phyloP scores from a whole-genome alignment of 2,329 filamentous ascomycete species.

The Passalora sequoiae region DNA sequence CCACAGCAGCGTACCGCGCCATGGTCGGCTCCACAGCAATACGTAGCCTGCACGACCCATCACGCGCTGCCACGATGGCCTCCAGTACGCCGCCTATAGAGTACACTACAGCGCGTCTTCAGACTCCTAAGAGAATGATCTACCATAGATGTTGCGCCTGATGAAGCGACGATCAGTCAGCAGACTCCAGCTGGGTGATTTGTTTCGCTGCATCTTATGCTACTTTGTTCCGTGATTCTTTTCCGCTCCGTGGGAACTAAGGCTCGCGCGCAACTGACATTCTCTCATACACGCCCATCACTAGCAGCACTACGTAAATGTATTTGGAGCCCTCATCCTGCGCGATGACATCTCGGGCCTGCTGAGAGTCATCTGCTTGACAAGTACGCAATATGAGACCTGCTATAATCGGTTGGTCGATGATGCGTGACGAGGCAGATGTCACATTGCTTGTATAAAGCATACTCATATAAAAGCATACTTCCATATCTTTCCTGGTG shows the following conservation, averaged over 20 bases:
- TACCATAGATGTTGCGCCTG: neutral
- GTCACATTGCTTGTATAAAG: neutral
- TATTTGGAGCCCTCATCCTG: no score
- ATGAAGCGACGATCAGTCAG: neutral
- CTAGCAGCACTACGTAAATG: neutral
- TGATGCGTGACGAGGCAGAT: neutral
- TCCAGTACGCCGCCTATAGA: neutral
- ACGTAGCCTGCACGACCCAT: neutral
- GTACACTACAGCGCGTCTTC: neutral
- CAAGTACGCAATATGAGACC: neutral
- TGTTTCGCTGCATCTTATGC: no score
- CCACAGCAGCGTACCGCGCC: neutral
- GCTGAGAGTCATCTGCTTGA: neutral
- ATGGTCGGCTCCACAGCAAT: neutral
- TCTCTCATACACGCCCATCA: no score
- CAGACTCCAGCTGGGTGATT: no score
- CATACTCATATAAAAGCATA: no score
- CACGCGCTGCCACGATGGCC: neutral
- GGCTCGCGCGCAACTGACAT: neutral
- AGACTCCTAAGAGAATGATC: neutral
- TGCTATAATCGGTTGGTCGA: no score
- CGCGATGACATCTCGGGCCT: neutral
- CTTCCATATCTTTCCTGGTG: neutral
- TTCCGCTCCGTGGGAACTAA: neutral
- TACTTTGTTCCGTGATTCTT: no score